Conservation (phyloP, 2,329 filamentous ascomycete species). For the Hymenoscyphus infarciens region DNA sequence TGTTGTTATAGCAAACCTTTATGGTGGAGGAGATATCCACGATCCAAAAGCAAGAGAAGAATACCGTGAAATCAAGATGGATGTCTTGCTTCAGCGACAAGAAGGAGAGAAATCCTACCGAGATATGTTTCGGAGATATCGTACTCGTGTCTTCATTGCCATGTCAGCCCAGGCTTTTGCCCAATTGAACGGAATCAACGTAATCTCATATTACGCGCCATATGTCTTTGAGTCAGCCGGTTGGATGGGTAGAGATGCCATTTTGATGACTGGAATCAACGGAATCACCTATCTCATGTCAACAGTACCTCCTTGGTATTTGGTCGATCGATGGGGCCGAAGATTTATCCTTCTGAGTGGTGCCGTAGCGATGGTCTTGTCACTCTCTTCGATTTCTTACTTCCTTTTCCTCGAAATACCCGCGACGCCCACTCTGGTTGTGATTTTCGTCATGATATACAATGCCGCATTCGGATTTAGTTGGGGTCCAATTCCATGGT, state of each 20-base stretch:
- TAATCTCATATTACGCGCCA: constrained; percentile 98
- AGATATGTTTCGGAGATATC: constrained; percentile 94
- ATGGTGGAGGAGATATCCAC: constrained; percentile 93
- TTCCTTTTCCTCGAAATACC: constrained; percentile 85
- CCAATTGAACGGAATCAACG: constrained; percentile 97
- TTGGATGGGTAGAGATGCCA: constrained; percentile 86
- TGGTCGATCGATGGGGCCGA: constrained; percentile 89
- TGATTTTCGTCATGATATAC: constrained; percentile 96
- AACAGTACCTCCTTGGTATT: constrained; percentile 94
- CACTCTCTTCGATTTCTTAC: constrained; percentile 87
- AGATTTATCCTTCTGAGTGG: constrained; percentile 86
- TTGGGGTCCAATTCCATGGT: constrained; percentile 98
- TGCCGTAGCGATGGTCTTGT: constrained; percentile 83
- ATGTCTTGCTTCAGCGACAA: constrained; percentile 86
- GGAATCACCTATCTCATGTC: constrained; percentile 86
- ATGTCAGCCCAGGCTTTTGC: constrained; percentile 97
- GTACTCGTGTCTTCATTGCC: constrained; percentile 90
- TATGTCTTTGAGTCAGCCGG: constrained; percentile 95
- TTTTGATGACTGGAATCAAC: constrained; percentile 97
- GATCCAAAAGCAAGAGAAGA: constrained; percentile 89
- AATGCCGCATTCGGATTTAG: constrained; percentile 94
- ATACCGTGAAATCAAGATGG: constrained; percentile 98
- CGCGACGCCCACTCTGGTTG: constrained; percentile 78
- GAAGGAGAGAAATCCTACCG: constrained; percentile 88
- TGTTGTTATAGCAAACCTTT: constrained; percentile 95